These are phyloP conservation scores for Vanrija humicola DNA, from an alignment of 1,284 basidiomycete species.

Conservation along the genomic window DNA sequence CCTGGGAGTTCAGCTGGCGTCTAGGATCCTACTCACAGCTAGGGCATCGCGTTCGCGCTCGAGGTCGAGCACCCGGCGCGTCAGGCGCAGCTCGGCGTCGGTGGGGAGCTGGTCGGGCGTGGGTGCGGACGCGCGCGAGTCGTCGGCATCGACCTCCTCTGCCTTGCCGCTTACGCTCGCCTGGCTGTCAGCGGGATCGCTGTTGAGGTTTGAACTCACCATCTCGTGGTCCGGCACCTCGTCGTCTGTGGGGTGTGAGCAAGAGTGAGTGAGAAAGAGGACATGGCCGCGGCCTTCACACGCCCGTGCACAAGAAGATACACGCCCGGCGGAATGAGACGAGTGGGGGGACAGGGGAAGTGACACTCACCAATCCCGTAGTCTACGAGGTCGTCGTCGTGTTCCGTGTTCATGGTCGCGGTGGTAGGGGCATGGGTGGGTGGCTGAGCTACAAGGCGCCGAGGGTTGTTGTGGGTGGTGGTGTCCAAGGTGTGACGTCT, in stretches of 20 bases:
- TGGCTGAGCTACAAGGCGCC: too few species aligned
- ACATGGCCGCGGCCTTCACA: too few species aligned
- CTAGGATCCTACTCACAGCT: slow-evolving; percentile 18
- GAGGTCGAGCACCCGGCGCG: slow-evolving; percentile 27
- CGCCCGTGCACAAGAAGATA: too few species aligned
- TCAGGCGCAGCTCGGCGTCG: slow-evolving; percentile 31
- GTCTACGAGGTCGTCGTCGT: slow-evolving; percentile 15
- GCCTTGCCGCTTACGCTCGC: slow-evolving; percentile 5
- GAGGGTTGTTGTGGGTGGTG: background rate
- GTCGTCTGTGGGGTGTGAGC: slow-evolving; percentile 6
- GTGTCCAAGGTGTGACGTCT: background rate
- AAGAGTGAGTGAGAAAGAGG: background rate
- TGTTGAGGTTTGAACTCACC: background rate
- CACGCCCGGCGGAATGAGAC: too few species aligned
- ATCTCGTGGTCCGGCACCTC: slow-evolving; percentile 14
- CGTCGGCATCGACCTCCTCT: slow-evolving; percentile 1
- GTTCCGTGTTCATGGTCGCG: background rate
- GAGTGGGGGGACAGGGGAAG: too few species aligned
- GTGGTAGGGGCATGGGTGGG: too few species aligned
- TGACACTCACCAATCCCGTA: slow-evolving; percentile 7
- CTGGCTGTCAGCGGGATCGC: background rate
- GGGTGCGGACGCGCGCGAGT: background rate
- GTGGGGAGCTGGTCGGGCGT: slow-evolving; percentile 13
- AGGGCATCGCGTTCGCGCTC: slow-evolving; percentile 33
- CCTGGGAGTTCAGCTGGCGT: slow-evolving; percentile 5